Base-by-base conservation (phyloP, 192 early-diverging fungal genomes). In the Linnemannia hyalina region DNA sequence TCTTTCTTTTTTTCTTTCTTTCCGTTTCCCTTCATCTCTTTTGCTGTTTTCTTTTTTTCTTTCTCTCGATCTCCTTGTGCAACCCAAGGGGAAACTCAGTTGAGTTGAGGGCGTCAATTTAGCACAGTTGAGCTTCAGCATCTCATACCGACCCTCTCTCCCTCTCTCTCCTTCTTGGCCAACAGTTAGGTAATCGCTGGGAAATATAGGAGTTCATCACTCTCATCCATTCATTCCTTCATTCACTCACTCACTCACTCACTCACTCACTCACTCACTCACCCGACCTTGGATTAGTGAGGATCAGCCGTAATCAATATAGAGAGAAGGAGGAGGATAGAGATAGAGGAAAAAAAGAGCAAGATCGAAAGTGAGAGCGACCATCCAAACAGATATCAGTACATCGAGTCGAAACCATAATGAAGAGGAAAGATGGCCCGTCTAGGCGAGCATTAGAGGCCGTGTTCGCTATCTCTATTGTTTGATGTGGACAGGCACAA, bases 331-430 rank as follows among this genome's bases (percentile, higher is more conserved):
- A 76, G 60, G 23, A 46, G n/a, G 54, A 60, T 6, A 22, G 9
- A 54, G 38, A 73, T 20, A 57, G 70, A 42, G 26, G 20, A 55
- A 32, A 75, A 35, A 70, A 29, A 35, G 65, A 41, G 18, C 11
- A 46, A 74, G 40, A 41, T 29, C 68, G 54, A 69, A 8, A 74
- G 20, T 69, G 69, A 74, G 80, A 70, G 9, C 13, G 49, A 47
- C 15, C 41, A 74, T 40, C 15, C 13, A 36, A 23, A 41, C 68
- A 40, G 57, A 52, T 29, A 73, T 57, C 68, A 63, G 63, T 70
- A 26, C n/a, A 73, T 36, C 73, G 70, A 47, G 63, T 9, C 40
- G 38, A 42, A 20, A 40, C 23, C 10, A 49, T 22, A 49, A 29
- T n/a, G 49, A 36, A 23, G 0, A 70, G 6, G 6, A 29, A 11